Conservation (phyloP, 2,329 filamentous ascomycete species). For the Bipolaris cookei region DNA sequence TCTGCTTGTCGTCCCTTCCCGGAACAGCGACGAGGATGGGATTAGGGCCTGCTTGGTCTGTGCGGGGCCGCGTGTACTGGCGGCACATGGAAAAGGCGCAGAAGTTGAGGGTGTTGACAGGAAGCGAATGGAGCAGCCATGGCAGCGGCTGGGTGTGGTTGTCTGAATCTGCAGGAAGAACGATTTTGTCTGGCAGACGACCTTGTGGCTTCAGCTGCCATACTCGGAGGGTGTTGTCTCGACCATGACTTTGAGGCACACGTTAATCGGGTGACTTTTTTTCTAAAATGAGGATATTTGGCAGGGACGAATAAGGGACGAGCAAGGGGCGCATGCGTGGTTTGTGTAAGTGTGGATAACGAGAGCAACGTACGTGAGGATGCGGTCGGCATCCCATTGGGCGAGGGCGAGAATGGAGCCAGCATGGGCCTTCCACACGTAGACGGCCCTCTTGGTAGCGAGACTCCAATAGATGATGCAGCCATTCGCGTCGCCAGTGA, state of each 20-base stretch:
- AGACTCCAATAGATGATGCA: slow-evolving; percentile 88
- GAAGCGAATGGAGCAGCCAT: slow-evolving; percentile 82
- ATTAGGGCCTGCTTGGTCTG: slow-evolving; percentile 9
- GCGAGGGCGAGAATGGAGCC: slow-evolving; percentile 76
- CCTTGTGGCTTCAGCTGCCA: slow-evolving; percentile 68
- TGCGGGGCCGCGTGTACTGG: not conserved
- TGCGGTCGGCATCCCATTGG: slow-evolving; percentile 71
- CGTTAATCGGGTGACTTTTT: not conserved
- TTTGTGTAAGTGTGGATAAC: not conserved
- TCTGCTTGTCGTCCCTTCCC: slow-evolving; percentile 56
- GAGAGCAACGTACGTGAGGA: slow-evolving; percentile 75
- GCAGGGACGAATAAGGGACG: too few relatives aligned
- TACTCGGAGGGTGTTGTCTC: slow-evolving; percentile 83
- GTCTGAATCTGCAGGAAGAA: slow-evolving; percentile 71
- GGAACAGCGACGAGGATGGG: slow-evolving; percentile 77
- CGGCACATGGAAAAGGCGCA: slow-evolving; percentile 76
- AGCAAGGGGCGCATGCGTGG: not conserved
- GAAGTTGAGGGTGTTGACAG: slow-evolving; percentile 95
- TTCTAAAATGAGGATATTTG: too few relatives aligned
- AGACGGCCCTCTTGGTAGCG: slow-evolving; percentile 77
- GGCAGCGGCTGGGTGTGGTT: slow-evolving; percentile 65
- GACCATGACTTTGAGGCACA: slow-evolving; percentile 72
- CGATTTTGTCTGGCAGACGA: slow-evolving; percentile 63
- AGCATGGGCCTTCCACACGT: slow-evolving; percentile 86
- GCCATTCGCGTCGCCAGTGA: slow-evolving; percentile 88